phyloP scores from a whole-genome alignment of 106 monocot species.

The Dendrobium catenatum region DNA sequence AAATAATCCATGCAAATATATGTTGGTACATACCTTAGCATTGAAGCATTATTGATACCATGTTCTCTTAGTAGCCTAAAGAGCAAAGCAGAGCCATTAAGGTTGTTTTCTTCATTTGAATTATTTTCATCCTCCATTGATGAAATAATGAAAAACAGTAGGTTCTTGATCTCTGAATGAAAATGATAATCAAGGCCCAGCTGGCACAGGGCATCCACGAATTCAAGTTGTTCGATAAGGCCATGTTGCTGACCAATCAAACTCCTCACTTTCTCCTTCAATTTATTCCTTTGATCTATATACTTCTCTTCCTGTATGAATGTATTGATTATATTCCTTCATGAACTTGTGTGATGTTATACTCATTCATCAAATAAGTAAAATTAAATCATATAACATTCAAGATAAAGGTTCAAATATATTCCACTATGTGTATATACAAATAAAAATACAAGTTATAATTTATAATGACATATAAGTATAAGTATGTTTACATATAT shows the following conservation, averaged over 20 bases:
- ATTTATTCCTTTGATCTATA: not conserved
- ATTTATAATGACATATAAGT: too few relatives aligned
- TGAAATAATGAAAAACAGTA: not conserved
- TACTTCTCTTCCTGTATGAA: not conserved
- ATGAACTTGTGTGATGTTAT: too few relatives aligned
- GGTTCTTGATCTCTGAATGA: slow-evolving; percentile 20
- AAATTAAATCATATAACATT: not conserved
- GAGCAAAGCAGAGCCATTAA: slow-evolving; percentile 11
- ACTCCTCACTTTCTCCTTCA: slow-evolving; percentile 18
- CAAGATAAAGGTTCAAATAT: not conserved
- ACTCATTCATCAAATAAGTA: too few relatives aligned
- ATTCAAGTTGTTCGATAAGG: slow-evolving; percentile 9
- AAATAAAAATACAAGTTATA: too few relatives aligned
- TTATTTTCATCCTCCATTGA: not conserved
- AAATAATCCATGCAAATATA: too few relatives aligned
- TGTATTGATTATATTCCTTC: too few relatives aligned
- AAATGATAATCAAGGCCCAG: slow-evolving; percentile 32
- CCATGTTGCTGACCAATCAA: not conserved
- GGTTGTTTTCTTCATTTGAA: not conserved
- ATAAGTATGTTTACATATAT: too few relatives aligned
- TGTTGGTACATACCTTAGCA: not conserved
- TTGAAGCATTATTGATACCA: not conserved
- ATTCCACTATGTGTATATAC: not conserved
- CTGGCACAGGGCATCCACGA: slow-evolving; percentile 15
- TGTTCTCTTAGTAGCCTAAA: slow-evolving; percentile 32